Percentiles rank a stretch among this genome's conserved stretches.
Evolutionary conservation across 768 basidiomycete species (phyloP).

Genomic region (Podaxis carcinomalis): DNA sequence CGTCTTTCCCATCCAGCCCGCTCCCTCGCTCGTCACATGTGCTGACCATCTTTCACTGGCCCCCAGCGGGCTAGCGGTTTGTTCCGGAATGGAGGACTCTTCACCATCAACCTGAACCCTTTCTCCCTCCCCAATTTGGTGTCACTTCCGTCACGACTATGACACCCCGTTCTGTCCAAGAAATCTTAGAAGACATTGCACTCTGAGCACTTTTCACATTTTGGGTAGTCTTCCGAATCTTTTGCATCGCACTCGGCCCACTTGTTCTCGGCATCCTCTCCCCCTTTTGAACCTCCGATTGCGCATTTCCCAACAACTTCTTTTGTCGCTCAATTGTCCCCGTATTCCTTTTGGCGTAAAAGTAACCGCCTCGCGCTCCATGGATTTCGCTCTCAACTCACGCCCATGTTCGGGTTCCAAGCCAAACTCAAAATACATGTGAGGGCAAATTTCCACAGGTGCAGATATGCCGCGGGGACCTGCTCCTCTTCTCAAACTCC

Average conservation of each 20-base stretch:
- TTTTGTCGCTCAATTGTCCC: neutral
- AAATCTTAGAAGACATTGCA: neutral
- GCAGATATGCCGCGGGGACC: neutral
- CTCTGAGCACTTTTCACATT: neutral
- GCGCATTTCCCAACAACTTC: neutral
- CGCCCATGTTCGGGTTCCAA: neutral
- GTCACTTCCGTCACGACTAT: neutral
- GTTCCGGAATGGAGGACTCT: neutral
- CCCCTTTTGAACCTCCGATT: neutral
- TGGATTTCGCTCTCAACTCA: neutral
- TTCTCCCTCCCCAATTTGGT: neutral
- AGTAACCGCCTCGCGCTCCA: neutral
- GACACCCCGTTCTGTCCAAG: neutral
- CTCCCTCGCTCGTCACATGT: neutral
- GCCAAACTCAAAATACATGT: neutral
- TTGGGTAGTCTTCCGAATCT: neutral
- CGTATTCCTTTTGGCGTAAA: neutral
- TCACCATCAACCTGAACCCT: neutral
- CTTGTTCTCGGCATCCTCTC: neutral
- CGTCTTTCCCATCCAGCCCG: neutral
- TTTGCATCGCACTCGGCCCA: neutral
- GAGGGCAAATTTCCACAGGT: neutral
- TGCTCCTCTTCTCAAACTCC: neutral
- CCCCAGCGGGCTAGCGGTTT: too few relatives aligned
- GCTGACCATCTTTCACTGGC: neutral